Evolutionary conservation across 208 protist genomes (phyloP).

Genomic region (Leptomonas pyrrhocoris): DNA sequence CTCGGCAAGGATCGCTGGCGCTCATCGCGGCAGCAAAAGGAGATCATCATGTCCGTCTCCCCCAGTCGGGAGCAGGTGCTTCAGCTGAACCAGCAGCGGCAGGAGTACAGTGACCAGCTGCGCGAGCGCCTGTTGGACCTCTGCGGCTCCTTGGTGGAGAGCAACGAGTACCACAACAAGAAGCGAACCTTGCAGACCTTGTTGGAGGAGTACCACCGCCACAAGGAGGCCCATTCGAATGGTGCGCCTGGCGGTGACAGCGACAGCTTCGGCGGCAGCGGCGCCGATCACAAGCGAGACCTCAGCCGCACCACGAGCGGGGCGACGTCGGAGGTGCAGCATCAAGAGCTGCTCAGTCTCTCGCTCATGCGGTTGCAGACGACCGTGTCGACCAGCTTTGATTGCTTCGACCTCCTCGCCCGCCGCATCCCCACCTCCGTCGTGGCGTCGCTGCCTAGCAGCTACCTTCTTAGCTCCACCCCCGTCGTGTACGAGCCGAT

Average conservation of each 20-base stretch:
- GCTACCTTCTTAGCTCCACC: slow-evolving; percentile 32
- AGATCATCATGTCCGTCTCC: slow-evolving; percentile 23
- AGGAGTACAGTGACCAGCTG: slow-evolving; percentile 38
- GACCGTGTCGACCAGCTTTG: slow-evolving; percentile 41
- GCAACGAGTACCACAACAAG: neutral
- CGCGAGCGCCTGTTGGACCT: slow-evolving; percentile 42
- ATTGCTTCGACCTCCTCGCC: slow-evolving; percentile 50
- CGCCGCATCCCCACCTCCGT: slow-evolving; percentile 32
- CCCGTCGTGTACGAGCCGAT: slow-evolving; percentile 36
- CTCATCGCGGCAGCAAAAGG: slow-evolving; percentile 26
- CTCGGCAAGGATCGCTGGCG: slow-evolving; percentile 42
- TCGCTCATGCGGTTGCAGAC: slow-evolving; percentile 42
- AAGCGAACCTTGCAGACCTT: slow-evolving; percentile 11
- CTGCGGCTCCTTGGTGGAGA: slow-evolving; percentile 29
- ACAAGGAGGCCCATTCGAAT: neutral
- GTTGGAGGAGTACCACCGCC: slow-evolving; percentile 3
- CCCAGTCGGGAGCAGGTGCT: slow-evolving; percentile 35
- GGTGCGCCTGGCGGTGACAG: neutral
- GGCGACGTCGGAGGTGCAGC: slow-evolving; percentile 3
- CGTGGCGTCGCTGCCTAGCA: slow-evolving; percentile 26
- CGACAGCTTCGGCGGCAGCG: neutral
- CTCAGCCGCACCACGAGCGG: neutral
- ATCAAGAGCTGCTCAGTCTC: slow-evolving; percentile 23
- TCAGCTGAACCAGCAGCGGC: slow-evolving; percentile 33
- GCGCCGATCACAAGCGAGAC: neutral